Evolutionary conservation across 495 filamentous ascomycete species (phyloP).

Genomic region (Lasiosphaeria ovina): DNA sequence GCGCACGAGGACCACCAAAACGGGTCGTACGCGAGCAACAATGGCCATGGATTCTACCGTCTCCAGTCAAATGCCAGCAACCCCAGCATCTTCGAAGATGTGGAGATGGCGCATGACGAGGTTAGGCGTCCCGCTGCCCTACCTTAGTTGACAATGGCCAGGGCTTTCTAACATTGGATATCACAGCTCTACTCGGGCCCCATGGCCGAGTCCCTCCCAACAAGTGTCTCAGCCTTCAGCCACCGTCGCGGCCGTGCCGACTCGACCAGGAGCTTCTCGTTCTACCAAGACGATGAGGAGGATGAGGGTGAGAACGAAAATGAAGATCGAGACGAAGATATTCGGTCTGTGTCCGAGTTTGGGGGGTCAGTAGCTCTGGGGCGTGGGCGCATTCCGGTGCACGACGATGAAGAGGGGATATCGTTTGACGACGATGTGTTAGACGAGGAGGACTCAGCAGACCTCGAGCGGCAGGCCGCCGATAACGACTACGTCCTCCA

Average conservation of each 20-base stretch:
- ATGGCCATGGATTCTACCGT: conserved; percentile 47
- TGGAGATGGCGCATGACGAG: conserved; percentile 99
- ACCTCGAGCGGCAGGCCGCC: conserved; percentile 37
- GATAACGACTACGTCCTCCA: conserved; percentile 41
- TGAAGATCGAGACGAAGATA: conserved; percentile 46
- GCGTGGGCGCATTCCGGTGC: conserved; percentile 11
- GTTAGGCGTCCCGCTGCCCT: conserved; percentile 42
- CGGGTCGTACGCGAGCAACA: conserved; percentile 24
- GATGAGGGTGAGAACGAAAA: conserved; percentile 39
- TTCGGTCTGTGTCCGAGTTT: neutral
- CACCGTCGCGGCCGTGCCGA: conserved; percentile 76
- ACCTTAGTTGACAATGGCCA: neutral
- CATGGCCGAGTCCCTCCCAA: conserved; percentile 90
- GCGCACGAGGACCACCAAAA: neutral
- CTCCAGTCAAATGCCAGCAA: conserved; percentile 76
- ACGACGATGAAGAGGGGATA: conserved; percentile 36
- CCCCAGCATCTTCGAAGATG: conserved; percentile 83
- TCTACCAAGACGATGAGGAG: conserved; percentile 69
- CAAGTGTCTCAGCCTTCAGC: conserved; percentile 81
- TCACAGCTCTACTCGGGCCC: conserved; percentile 84
- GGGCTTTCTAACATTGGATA: conserved; percentile 20
- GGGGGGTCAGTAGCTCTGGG: conserved; percentile 3
- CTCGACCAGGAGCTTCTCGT: conserved; percentile 86
- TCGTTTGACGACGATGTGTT: conserved; percentile 42
- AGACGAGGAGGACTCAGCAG: conserved; percentile 39